A percentile compares a stretch with the other conserved stretches of the same genome.
These are phyloP conservation scores for Corylus americana DNA, from an alignment of 306 rosid genomes.

Conservation along the genomic window DNA sequence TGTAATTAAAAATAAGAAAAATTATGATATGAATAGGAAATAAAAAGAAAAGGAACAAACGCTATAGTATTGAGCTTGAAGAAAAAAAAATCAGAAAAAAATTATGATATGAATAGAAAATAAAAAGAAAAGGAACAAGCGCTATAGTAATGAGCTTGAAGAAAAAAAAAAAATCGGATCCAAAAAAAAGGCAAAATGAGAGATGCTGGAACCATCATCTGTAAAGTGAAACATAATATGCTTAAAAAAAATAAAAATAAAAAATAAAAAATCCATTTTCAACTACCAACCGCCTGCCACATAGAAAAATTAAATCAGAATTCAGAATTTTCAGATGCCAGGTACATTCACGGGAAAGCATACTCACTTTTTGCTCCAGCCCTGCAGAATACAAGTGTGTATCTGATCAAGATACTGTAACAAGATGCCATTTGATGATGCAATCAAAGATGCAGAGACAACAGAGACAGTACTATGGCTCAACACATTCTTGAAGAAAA, in stretches of 20 bases:
- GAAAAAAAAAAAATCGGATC: not conserved
- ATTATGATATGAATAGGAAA: not conserved
- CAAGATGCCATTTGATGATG: not conserved
- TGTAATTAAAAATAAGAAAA: not conserved
- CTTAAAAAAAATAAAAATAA: too few species aligned
- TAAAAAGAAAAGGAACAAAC: not conserved
- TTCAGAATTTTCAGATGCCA: not conserved
- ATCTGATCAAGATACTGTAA: not conserved
- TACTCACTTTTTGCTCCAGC: conserved; percentile 83
- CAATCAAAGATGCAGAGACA: conserved; percentile 1
- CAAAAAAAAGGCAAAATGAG: not conserved
- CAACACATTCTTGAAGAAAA: not conserved
- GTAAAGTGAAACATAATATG: not conserved
- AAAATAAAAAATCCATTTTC: not conserved
- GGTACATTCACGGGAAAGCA: conserved; percentile 14
- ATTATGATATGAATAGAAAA: not conserved
- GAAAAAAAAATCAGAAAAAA: not conserved
- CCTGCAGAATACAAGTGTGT: conserved; percentile 49
- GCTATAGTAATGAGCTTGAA: not conserved
- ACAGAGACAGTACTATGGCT: not conserved
- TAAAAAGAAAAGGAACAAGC: not conserved
- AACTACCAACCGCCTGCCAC: conserved; percentile 4
- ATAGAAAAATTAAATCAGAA: conserved; percentile 1
- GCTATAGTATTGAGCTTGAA: not conserved
- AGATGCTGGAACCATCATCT: not conserved